phyloP scores from a whole-genome alignment of 1,284 basidiomycete species.

The Entoloma clypeatum region DNA sequence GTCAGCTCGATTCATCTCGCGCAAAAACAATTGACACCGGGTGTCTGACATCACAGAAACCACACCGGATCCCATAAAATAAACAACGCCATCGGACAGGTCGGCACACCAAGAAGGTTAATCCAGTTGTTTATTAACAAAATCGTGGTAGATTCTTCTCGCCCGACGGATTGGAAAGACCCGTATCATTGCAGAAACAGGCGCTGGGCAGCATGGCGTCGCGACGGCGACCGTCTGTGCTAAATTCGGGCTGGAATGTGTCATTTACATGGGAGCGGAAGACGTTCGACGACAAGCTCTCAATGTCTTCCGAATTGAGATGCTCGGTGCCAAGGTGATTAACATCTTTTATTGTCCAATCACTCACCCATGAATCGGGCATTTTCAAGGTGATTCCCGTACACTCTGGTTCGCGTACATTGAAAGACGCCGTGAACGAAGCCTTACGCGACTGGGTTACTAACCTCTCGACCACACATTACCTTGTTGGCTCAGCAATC shows the following conservation, averaged over 20 bases:
- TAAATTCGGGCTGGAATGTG: constrained; percentile 92
- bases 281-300: constrained; percentile 93
- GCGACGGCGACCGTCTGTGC: constrained; percentile 98
- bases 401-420: constrained; percentile 89
- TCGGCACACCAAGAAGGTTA: constrained; percentile 20
- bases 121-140: constrained; percentile 5
- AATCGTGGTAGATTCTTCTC: constrained; percentile 85
- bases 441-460: constrained; percentile 98
- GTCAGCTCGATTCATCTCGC: not conserved
- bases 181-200: constrained; percentile 97
- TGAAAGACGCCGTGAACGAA: constrained; percentile 98
- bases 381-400: constrained; percentile 93
- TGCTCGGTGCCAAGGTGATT: constrained; percentile 87
- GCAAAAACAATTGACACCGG: not conserved
- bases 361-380: constrained; percentile 9
- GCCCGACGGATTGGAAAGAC: constrained; percentile 93
- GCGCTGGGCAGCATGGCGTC: constrained; percentile 98
- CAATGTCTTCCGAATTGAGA: constrained; percentile 97
- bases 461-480: constrained; percentile 91
- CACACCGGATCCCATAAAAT: constrained; percentile 98
- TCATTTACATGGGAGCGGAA: constrained; percentile 99
- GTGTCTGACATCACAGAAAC: constrained; percentile 49
- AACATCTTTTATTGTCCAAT: not conserved
- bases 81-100: constrained; percentile 93
- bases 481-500: constrained; percentile 95